Base-by-base conservation (phyloP, 306 rosid genomes). In the Medicago ruthenica region DNA sequence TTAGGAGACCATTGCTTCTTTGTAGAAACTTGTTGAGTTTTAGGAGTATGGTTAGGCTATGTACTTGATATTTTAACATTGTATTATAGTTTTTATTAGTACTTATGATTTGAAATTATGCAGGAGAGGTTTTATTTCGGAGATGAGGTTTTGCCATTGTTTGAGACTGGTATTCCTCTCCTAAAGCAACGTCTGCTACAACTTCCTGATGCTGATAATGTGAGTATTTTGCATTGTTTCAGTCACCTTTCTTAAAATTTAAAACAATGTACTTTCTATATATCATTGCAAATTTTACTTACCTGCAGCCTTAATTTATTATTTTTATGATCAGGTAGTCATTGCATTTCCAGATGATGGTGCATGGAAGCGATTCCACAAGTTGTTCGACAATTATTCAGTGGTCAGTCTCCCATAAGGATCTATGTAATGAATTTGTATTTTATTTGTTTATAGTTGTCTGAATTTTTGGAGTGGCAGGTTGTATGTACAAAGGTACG, bases 121-220 rank as follows among this genome's bases (percentile, higher is more conserved):
- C 95, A 95, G 99, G 99, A 95, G 82, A 90, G 99, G 67, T 92
- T 95, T 90, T 95, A 95, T 81, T 92, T 92, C 67, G 97, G 99
- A 27, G 99, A 95, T 72, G 87, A 90, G 70, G 99, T 95, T 77
- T 83, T 95, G 89, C 99, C 99, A 31, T 82, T 92, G 88, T 95
- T 95, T 77, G 99, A 87, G 82, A 95, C 99, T 47, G 99, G 99
- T 59, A 90, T 95, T 79, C 99, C 99, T 67, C 89, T 92, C 67
- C 85, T 95, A 60, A 95, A 89, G 89, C 85, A 92, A 85, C 92
- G 97, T 27, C 77, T 95, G 79, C 87, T 73, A 74, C 92, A 90
- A 84, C 96, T 95, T 76, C 88, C 97, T 22, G 97, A 90, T 76
- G 86, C 92, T 67, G 86, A 88, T 42, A 85, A 90, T 82, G 97